Base-by-base conservation (phyloP, 495 filamentous ascomycete species). In the Trichoderma reesei region DNA sequence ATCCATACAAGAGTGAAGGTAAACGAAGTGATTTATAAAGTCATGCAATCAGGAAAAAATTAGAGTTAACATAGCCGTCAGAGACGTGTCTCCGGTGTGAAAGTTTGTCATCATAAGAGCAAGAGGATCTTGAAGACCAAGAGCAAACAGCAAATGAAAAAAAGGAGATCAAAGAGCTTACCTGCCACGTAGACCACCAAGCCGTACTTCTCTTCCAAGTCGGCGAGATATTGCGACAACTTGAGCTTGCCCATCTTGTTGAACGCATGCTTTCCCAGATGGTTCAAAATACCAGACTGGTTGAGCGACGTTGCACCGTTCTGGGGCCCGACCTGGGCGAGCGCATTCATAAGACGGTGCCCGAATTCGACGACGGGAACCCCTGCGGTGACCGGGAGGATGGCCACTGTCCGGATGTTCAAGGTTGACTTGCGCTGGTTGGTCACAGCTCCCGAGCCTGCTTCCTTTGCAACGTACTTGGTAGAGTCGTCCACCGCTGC, bases 171-270 rank as follows among this genome's bases (percentile, higher is more conserved):
- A 26, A 26, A 26, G 26, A 48, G 76, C 82, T 74, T 73, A 83
- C 82, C 94, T n/a, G 93, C 94, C 63, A 98, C 90, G 71, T 98
- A 98, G 14, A 98, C 75, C 5, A 98, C 91, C 69, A 98, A 85
- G 1, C 95, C 90, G 69, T 95, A 98, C 70, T 96, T 96, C 75
- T 98, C 94, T 74, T 98, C 94, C 11, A 98, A 79, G 70, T 98
- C 94, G 10, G 95, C 95, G 39, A 98, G 83, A 71, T 98, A 97
- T 65, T 98, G 94, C 13, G 94, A 90, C 16, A 98, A 78, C 74
- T 96, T 98, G 39, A 98, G 80, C 71, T 96, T 98, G 2, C 94
- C 94, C 90, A 98, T 97, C 65, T 88, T 88, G 73, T 88, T 97
- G 71, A 98, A 98, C 3, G 95, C 95, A 73, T 98, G 92, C 61